Conservation (phyloP, 306 rosid species). For the Cucumis hystrix region DNA sequence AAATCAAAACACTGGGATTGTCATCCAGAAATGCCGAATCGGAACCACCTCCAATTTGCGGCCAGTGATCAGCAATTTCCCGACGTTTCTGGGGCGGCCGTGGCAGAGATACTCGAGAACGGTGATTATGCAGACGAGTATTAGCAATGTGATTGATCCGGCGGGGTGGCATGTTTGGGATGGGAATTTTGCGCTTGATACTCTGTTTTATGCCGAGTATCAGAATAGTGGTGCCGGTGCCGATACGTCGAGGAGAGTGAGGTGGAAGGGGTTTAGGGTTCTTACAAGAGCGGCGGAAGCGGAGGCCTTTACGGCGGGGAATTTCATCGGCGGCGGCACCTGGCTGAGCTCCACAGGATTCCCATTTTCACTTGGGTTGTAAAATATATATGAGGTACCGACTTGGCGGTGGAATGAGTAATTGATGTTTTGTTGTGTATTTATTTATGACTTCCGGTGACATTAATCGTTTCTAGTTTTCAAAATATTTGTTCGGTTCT, state of each 20-base stretch:
- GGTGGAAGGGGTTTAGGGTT: constrained; percentile 59
- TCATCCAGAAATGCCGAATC: constrained; percentile 60
- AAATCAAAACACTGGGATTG: constrained; percentile 85
- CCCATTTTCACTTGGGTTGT: constrained; percentile 65
- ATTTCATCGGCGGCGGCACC: constrained; percentile 44
- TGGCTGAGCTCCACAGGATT: constrained; percentile 65
- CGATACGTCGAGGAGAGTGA: constrained; percentile 44
- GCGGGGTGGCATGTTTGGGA: constrained; percentile 71
- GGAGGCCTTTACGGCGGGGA: constrained; percentile 34
- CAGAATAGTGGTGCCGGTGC: constrained; percentile 67
- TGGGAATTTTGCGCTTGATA: constrained; percentile 62
- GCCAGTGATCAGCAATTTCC: constrained; percentile 26
- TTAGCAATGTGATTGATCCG: constrained; percentile 50
- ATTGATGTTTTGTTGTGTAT: not conserved
- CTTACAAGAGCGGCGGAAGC: constrained; percentile 56
- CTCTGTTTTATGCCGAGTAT: constrained; percentile 57
- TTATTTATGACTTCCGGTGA: not conserved
- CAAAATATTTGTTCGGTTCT: no score
- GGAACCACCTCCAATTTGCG: constrained; percentile 61
- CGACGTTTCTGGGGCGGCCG: constrained; percentile 68
- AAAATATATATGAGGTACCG: not conserved
- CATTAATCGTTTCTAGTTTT: not conserved
- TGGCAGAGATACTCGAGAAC: constrained; percentile 90
- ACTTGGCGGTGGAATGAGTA: not conserved
- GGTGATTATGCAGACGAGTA: constrained; percentile 43